Conservation (phyloP, 2,329 filamentous ascomycete species). For the Apiospora kogelbergensis region DNA sequence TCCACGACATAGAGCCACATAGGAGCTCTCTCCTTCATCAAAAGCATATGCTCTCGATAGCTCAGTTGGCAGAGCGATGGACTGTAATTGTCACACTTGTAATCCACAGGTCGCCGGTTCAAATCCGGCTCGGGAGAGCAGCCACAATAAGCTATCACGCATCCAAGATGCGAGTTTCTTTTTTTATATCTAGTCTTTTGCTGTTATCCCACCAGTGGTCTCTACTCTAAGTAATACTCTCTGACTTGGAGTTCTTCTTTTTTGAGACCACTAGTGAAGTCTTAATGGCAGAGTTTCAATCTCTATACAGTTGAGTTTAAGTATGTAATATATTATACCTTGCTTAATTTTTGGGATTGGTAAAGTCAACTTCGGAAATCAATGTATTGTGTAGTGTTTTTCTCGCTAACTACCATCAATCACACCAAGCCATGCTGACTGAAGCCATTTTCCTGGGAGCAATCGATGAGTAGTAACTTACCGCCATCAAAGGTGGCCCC, state of each 20-base stretch:
- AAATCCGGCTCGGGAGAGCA: conserved; percentile 11
- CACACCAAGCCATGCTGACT: neutral
- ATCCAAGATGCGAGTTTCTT: neutral
- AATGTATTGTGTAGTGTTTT: too few species aligned
- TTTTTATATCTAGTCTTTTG: neutral
- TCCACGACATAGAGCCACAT: neutral
- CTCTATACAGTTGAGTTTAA: too few species aligned
- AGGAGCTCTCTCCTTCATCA: neutral
- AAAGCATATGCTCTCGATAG: conserved; percentile 8
- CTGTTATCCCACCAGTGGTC: too few species aligned
- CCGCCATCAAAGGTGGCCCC: neutral
- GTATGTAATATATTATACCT: too few species aligned
- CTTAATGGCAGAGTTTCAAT: too few species aligned
- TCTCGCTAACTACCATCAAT: too few species aligned
- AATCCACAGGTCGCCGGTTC: conserved; percentile 12
- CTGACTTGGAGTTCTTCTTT: too few species aligned
- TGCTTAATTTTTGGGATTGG: too few species aligned
- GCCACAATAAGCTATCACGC: neutral
- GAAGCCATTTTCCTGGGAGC: neutral
- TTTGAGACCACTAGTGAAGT: too few species aligned
- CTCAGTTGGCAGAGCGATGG: conserved; percentile 13
- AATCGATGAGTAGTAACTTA: neutral
- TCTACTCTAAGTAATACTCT: too few species aligned
- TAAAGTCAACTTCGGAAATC: too few species aligned
- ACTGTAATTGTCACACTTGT: conserved; percentile 11